Evolutionary conservation across 257 asterid species (phyloP).

Genomic region (Avicennia marina): DNA sequence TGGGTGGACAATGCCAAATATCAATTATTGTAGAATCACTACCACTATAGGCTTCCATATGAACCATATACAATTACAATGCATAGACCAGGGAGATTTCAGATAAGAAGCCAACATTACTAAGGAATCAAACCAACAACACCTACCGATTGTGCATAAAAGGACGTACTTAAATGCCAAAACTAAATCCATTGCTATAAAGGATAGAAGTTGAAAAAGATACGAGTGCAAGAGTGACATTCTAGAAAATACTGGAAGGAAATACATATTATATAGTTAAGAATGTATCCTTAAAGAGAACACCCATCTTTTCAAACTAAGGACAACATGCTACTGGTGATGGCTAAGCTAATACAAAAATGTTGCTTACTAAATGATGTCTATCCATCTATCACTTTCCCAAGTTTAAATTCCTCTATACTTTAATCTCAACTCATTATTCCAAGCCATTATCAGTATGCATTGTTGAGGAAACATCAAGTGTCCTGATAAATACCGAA

Average conservation of each 20-base stretch:
- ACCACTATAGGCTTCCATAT: conserved; percentile 27
- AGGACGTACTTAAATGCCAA: neutral
- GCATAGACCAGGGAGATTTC: conserved; percentile 6
- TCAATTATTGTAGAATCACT: conserved; percentile 5
- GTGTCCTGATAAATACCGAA: neutral
- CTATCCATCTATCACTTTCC: conserved; percentile 6
- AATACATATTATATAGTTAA: neutral
- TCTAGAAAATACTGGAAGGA: neutral
- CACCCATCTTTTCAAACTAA: no score
- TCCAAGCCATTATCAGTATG: neutral
- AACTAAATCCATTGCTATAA: neutral
- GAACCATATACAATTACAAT: conserved; percentile 12
- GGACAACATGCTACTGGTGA: no score
- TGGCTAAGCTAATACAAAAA: no score
- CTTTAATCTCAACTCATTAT: neutral
- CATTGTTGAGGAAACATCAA: neutral
- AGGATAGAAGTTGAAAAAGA: neutral
- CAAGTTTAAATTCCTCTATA: neutral
- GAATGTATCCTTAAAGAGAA: no score
- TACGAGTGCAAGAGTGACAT: neutral
- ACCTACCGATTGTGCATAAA: conserved; percentile 34
- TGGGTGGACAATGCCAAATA: conserved; percentile 1
- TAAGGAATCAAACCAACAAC: conserved; percentile 82
- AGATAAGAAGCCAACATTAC: conserved; percentile 25
- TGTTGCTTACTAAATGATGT: neutral